These are phyloP conservation scores for Aureococcus anophagefferens DNA, from an alignment of 108 stramenopile genomes.

Conservation along the genomic window DNA sequence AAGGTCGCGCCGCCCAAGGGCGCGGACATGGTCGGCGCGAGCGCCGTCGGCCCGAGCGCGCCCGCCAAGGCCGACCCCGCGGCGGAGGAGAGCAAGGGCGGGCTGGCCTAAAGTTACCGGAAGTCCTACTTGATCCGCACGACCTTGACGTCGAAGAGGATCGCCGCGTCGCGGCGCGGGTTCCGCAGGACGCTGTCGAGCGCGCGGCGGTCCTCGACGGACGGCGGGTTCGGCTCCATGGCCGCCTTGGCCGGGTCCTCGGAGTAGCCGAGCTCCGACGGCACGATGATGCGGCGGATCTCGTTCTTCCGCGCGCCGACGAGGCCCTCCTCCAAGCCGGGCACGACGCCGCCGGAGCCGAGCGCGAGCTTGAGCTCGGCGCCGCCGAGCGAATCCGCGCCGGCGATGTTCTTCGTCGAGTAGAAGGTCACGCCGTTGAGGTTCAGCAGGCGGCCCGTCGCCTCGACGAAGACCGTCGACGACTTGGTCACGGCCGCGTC, in stretches of 20 bases:
- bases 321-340: slow-evolving; percentile 3
- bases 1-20: too few relatives aligned
- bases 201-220: background rate
- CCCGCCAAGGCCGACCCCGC: too few relatives aligned
- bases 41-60: too few relatives aligned
- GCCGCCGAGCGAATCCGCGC: background rate
- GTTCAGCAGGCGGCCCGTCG: slow-evolving; percentile 4
- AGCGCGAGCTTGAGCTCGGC: background rate
- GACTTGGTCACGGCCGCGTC: background rate
- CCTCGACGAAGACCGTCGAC: background rate
- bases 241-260: background rate
- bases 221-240: background rate
- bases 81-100: too few relatives aligned
- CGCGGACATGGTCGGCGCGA: too few relatives aligned
- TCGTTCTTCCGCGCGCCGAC: background rate
- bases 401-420: background rate
- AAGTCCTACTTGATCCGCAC: background rate
- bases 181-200: slow-evolving; percentile 4
- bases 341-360: background rate
- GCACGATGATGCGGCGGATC: slow-evolving; percentile 12
- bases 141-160: slow-evolving; percentile 5
- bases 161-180: slow-evolving; percentile 3
- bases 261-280: slow-evolving; percentile 1
- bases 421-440: slow-evolving; percentile 5
- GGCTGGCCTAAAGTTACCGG: too few relatives aligned